These are phyloP conservation scores for Lithohypha guttulata DNA, from an alignment of 2,329 filamentous ascomycete species.

Conservation along the genomic window DNA sequence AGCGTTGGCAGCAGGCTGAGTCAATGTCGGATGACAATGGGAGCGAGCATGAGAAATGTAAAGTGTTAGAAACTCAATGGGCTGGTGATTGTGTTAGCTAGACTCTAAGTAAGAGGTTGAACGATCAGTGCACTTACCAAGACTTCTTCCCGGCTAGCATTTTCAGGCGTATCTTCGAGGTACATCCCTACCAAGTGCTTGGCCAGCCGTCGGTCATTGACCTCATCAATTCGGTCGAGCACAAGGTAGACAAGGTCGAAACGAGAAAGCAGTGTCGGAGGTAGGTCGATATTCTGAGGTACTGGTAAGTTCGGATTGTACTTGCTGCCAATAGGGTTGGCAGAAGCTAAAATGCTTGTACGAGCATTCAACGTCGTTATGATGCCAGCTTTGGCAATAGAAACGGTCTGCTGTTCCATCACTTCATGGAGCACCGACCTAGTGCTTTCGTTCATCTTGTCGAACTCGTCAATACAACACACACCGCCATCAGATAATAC, in stretches of 20 bases:
- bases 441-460: conserved; percentile 68
- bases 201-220: conserved; percentile 74
- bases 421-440: conserved; percentile 68
- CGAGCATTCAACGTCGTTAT: conserved; percentile 86
- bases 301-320: conserved; percentile 95
- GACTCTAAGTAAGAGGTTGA: too few species aligned
- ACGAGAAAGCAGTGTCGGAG: conserved; percentile 84
- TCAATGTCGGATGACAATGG: conserved; percentile 73
- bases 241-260: conserved; percentile 97
- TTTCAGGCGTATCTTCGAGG: conserved; percentile 84
- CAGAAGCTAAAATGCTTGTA: conserved; percentile 90
- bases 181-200: conserved; percentile 95
- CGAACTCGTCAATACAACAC: conserved; percentile 70
- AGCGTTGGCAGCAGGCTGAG: conserved; percentile 67
- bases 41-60: conserved; percentile 95
- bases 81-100: conserved; percentile 40
- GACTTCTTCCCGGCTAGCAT: conserved; percentile 65
- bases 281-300: conserved; percentile 94
- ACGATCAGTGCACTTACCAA: conserved; percentile 48
- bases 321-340: conserved; percentile 94
- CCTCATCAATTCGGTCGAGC: conserved; percentile 85
- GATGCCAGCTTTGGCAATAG: conserved; percentile 67
- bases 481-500: conserved; percentile 65
- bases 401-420: conserved; percentile 72
- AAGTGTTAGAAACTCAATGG: conserved; percentile 86